These are phyloP conservation scores for Xerophyta viscosa DNA, from an alignment of 106 monocot species.

Conservation along the genomic window DNA sequence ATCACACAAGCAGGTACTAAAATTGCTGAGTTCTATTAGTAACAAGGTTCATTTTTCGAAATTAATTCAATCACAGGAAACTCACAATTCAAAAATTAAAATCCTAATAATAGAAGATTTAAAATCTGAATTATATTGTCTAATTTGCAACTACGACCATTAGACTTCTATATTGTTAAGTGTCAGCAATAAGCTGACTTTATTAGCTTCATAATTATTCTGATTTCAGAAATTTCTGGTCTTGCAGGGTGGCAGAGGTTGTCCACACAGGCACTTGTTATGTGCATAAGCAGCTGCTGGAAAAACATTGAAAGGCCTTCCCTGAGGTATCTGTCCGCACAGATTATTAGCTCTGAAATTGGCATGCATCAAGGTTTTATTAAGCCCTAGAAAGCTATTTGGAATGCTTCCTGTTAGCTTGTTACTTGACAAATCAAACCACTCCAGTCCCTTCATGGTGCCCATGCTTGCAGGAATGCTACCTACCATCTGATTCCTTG, in stretches of 20 bases:
- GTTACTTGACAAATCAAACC: slow-evolving; percentile 69
- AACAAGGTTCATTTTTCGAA: no score
- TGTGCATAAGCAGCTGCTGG: slow-evolving; percentile 51
- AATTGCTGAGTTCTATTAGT: no score
- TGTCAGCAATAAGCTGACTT: no score
- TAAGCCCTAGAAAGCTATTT: slow-evolving; percentile 28
- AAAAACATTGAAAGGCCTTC: slow-evolving; percentile 67
- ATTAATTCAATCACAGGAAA: no score
- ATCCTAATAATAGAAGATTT: no score
- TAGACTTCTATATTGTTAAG: no score
- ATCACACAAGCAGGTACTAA: no score
- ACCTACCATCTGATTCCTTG: slow-evolving; percentile 44
- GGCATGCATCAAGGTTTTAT: slow-evolving; percentile 38
- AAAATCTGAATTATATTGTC: no score
- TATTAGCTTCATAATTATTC: no score
- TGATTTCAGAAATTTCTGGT: no score
- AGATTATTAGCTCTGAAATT: slow-evolving; percentile 59
- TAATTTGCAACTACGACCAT: no score
- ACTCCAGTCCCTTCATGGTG: slow-evolving; percentile 31
- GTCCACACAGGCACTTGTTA: slow-evolving; percentile 71
- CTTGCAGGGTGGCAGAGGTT: slow-evolving; percentile 66
- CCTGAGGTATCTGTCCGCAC: slow-evolving; percentile 74
- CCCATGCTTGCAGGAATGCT: slow-evolving; percentile 59
- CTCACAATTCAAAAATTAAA: no score
- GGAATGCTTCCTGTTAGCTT: slow-evolving; percentile 55